Evolutionary conservation across 805 yeast species (phyloP), one percentile per base, ranked within the genome.

Genomic region (Lipomyces starkeyi): DNA sequence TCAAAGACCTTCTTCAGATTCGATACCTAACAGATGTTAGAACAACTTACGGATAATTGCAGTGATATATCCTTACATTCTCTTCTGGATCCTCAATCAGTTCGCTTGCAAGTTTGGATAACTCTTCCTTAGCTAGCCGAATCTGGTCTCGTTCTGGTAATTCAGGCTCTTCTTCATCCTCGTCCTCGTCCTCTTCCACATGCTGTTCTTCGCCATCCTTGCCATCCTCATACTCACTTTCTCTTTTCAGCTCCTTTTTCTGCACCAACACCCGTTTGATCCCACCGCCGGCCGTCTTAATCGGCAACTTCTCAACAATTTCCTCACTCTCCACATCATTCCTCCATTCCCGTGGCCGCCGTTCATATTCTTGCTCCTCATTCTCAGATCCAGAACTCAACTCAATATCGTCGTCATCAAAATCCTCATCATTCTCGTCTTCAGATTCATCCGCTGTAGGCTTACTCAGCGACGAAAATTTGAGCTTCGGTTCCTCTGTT

Each of bases 21-120:
- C 8, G 55, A 57, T 4, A 62, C 29, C 65, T 62, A 59, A 6
- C 13, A 34, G 27, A 49, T 2, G 34, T 53, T 53, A 53, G 56
- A 53, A 22, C 22, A n/a, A 43, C 49, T 8, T 43, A n/a, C 5
- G 22, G 20, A 43, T n/a, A 43, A 43, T 3, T 43, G 14, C 49
- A 43, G 25, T 8, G 22, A 17, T 17, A 43, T 1, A 43, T 14
- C 14, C 49, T 43, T 43, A 89, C 83, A 74, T 93, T 86, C 74
- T 91, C 97, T 77, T 95, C 98, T 6, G 98, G 97, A 67, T 91
- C 91, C 76, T 93, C 97, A 74, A 87, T 87, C 47, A 94, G 79
- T 55, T 85, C 84, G 53, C 91, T 90, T 0, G 97, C 97, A 60
- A 89, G 78, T 22, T 85, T 87, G 0, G 98, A 97, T 55, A 95